Conservation (phyloP, 148 eudicot species). For the Vaccinium darrowii region DNA sequence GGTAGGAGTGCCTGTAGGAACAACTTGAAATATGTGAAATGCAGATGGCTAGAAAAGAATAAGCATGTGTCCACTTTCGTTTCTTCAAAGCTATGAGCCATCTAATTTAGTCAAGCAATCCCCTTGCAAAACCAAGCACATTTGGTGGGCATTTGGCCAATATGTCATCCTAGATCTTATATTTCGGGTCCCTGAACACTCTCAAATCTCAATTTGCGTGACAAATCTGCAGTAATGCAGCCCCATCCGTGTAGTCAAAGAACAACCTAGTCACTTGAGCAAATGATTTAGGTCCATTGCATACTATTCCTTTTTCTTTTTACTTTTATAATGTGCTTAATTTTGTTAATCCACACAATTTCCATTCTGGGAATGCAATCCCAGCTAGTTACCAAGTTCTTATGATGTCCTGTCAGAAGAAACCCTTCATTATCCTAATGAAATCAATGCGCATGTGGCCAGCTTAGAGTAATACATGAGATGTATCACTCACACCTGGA, state of each 20-base stretch:
- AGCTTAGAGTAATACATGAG: neutral
- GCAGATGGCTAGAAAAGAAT: neutral
- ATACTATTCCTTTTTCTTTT: neutral
- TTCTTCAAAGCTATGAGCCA: neutral
- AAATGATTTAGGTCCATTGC: neutral
- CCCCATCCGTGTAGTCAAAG: neutral
- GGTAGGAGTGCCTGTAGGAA: neutral
- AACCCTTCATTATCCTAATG: neutral
- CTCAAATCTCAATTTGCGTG: neutral
- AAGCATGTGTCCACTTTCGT: neutral
- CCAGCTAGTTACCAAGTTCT: neutral
- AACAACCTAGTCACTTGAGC: neutral
- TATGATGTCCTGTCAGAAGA: constrained; percentile 5
- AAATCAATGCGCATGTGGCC: neutral
- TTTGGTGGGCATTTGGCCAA: neutral
- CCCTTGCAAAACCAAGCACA: neutral
- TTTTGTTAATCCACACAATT: neutral
- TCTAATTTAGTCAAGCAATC: constrained; percentile 3
- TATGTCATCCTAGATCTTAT: neutral
- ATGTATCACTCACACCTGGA: neutral
- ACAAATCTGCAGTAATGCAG: neutral
- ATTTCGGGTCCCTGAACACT: constrained; percentile 5
- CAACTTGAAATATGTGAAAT: neutral
- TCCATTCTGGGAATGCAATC: neutral
- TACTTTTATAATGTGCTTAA: neutral